Conservation (phyloP, 495 filamentous ascomycete species). For the Margaritispora aquatica region DNA sequence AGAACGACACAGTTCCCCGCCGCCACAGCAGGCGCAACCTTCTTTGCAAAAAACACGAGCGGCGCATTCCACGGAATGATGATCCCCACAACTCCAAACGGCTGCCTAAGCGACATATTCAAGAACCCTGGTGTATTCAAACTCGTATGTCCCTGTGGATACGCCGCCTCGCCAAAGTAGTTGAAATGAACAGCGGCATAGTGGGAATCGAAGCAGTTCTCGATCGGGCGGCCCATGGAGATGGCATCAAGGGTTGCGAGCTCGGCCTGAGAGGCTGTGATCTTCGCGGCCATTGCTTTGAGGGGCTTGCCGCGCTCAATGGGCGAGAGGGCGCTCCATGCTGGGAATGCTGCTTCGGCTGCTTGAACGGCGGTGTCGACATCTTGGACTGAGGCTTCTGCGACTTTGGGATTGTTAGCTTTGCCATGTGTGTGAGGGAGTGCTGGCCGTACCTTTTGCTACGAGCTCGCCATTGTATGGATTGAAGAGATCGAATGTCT, state of each 20-base stretch:
- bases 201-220: slow-evolving; percentile 31
- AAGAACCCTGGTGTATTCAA: slow-evolving; percentile 16
- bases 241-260: slow-evolving; percentile 48
- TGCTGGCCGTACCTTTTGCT: slow-evolving; percentile 28
- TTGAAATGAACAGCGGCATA: slow-evolving; percentile 26
- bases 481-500: slow-evolving; percentile 72
- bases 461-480: slow-evolving; percentile 60
- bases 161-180: slow-evolving; percentile 32
- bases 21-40: slow-evolving; percentile 55
- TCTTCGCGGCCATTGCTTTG: slow-evolving; percentile 74
- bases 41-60: slow-evolving; percentile 27
- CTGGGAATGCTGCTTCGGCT: slow-evolving; percentile 76
- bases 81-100: slow-evolving; percentile 54
- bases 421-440: background rate
- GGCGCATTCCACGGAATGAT: slow-evolving; percentile 49
- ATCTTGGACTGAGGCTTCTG: slow-evolving; percentile 83
- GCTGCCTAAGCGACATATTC: slow-evolving; percentile 67
- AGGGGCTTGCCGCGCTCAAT: slow-evolving; percentile 66
- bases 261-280: slow-evolving; percentile 68
- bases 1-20: slow-evolving; percentile 70
- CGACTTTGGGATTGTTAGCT: slow-evolving; percentile 47
- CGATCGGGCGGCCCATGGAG: slow-evolving; percentile 42
- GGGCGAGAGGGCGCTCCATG: slow-evolving; percentile 67
- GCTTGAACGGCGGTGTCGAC: slow-evolving; percentile 59
- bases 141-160: slow-evolving; percentile 9